Conservation (phyloP, 1,139 yeast genomes). For the Geotrichum candidum region DNA sequence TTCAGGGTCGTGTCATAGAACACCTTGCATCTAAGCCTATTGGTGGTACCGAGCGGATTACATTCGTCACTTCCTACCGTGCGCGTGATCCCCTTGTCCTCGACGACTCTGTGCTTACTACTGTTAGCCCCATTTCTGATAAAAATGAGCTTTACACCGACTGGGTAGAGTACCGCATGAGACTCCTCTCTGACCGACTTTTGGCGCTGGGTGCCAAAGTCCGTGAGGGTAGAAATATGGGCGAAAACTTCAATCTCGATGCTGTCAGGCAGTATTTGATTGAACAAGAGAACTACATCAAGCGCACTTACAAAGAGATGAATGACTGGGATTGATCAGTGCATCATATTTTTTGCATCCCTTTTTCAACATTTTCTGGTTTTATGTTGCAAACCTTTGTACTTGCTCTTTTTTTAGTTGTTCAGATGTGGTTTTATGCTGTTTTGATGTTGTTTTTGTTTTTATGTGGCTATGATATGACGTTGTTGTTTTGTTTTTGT, state of each 20-base stretch:
- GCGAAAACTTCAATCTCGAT: slow-evolving; percentile 10
- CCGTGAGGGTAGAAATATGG: slow-evolving; percentile 5
- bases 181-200: slow-evolving; percentile 15
- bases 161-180: slow-evolving; percentile 42
- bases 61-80: slow-evolving; percentile 44
- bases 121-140: slow-evolving; percentile 40
- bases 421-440: neutral
- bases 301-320: slow-evolving; percentile 11
- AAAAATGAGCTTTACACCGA: slow-evolving; percentile 41
- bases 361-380: neutral
- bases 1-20: slow-evolving; percentile 50
- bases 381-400: neutral
- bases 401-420: neutral
- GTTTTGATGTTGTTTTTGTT: neutral
- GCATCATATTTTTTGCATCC: neutral
- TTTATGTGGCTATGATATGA: neutral
- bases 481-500: neutral
- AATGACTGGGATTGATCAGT: neutral
- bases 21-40: slow-evolving; percentile 56
- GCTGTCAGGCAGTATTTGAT: slow-evolving; percentile 5
- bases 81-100: slow-evolving; percentile 38
- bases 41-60: slow-evolving; percentile 50
- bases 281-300: slow-evolving; percentile 12
- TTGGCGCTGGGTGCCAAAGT: slow-evolving; percentile 7
- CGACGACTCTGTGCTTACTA: slow-evolving; percentile 41